phyloP scores from a whole-genome alignment of 2,329 filamentous ascomycete genomes.

The Monosporascus sp. region DNA sequence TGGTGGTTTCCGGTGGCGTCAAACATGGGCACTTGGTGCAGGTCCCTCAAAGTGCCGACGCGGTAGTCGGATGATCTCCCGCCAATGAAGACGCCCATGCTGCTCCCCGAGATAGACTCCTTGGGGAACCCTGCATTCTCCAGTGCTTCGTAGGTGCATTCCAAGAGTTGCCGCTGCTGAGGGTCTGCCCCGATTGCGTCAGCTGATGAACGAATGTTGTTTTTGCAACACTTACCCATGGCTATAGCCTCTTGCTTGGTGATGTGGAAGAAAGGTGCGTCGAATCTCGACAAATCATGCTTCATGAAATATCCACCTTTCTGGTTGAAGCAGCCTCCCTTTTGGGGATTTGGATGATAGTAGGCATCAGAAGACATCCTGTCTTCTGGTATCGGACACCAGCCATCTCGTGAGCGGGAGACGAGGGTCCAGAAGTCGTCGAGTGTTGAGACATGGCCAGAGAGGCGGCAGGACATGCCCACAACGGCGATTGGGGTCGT shows the following conservation, averaged over 20 bases:
- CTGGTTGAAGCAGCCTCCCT: constrained; percentile 63
- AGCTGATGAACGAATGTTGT: neutral
- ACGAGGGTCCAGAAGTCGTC: constrained; percentile 65
- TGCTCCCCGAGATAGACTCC: constrained; percentile 13
- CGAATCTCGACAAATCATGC: constrained; percentile 67
- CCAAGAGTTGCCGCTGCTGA: constrained; percentile 66
- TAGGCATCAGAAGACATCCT: constrained; percentile 64
- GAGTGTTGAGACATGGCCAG: constrained; percentile 48
- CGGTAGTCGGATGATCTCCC: constrained; percentile 14
- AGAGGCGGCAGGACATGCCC: constrained; percentile 62
- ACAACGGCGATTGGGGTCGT: constrained; percentile 58
- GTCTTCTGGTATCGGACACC: constrained; percentile 56
- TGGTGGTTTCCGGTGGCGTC: constrained; percentile 14
- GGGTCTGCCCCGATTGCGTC: constrained; percentile 59
- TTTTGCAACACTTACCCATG: constrained; percentile 7
- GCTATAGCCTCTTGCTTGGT: constrained; percentile 66
- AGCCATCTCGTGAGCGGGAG: constrained; percentile 61
- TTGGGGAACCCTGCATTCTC: constrained; percentile 62
- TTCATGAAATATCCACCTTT: constrained; percentile 63
- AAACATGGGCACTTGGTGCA: constrained; percentile 14
- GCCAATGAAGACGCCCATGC: constrained; percentile 15
- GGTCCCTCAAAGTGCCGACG: constrained; percentile 14
- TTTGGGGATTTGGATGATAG: constrained; percentile 61
- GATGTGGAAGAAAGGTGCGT: constrained; percentile 78
- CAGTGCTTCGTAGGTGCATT: constrained; percentile 74